A percentile compares a stretch with the other conserved stretches of the same genome.
phyloP scores from a whole-genome alignment of 768 basidiomycete species.

The Tricholoma sp. region DNA sequence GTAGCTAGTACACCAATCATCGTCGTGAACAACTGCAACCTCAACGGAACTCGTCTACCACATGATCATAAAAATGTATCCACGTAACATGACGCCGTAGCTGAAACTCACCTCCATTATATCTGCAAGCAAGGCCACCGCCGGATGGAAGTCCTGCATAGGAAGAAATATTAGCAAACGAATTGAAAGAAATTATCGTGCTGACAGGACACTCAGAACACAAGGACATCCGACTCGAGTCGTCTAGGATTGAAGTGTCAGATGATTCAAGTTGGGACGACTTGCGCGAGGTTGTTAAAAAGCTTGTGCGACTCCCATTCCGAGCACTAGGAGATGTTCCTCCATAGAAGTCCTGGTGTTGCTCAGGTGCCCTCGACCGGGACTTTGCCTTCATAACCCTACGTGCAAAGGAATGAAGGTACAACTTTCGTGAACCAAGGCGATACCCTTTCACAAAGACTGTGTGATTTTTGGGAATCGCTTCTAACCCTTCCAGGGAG shows the following conservation, averaged over 20 bases:
- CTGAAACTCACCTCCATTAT: background rate
- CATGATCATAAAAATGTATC: background rate
- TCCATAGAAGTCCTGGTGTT: background rate
- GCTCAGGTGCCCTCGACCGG: background rate
- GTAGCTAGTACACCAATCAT: slow-evolving; percentile 8
- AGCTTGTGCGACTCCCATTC: background rate
- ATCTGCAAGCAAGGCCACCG: background rate
- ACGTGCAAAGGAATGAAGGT: background rate
- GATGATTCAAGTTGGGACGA: background rate
- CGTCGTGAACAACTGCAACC: slow-evolving; percentile 9
- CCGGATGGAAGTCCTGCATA: background rate
- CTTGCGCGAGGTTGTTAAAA: background rate
- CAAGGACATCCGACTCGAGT: background rate
- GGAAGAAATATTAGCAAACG: background rate
- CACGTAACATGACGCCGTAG: background rate
- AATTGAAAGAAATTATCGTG: background rate
- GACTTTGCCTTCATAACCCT: background rate
- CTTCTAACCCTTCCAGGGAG: background rate
- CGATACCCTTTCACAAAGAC: slow-evolving; percentile 1
- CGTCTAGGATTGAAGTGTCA: background rate
- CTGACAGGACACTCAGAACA: slow-evolving; percentile 1
- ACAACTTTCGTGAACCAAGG: background rate
- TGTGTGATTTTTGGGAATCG: background rate
- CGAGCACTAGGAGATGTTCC: background rate
- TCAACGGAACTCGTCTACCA: slow-evolving; percentile 5